Evolutionary conservation across 495 filamentous ascomycete species (phyloP), one percentile per base, ranked within the genome.

Genomic region (Hypoxylon lenormandii): DNA sequence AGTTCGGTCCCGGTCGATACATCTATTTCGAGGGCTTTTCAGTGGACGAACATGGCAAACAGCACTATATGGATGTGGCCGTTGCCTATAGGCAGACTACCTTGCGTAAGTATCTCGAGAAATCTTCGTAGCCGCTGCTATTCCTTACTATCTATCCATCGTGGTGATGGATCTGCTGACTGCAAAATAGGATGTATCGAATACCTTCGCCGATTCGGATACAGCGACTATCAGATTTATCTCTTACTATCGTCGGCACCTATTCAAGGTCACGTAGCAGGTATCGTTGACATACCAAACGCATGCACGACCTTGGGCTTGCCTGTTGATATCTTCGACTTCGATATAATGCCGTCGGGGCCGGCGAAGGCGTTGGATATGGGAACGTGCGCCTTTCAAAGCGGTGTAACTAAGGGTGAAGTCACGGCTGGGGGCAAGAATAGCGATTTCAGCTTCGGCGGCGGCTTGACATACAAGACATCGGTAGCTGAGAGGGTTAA

Each of bases 291-390:
- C 78, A 91, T 96, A 46, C 83, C 86, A 10, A 87, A 87, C 76
- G 92, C 93, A 0, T 97, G 94, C 75, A 96, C 93, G 23, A 97
- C 94, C 3, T 80, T 97, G 56, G 92, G 93, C 0, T 77, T 98
- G 38, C 94, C 94, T 11, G 93, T 96, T 83, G 94, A 98, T 81
- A 97, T 98, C 53, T 97, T 97, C 70, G 92, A 95, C 74, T 96
- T 98, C 76, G 93, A 97, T 77, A 93, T 97, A 64, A 86, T 88
- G 54, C 92, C 93, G 0, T 81, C 84, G 33, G 86, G 86, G 1
- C 75, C 77, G 13, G 86, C 82, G 21, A 82, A 87, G 74, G 85
- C 84, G 79, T 71, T 82, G 64, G 91, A 96, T 72, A 89, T 95
- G 86, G 92, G 92, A 0, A 79, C 72, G 42, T 96, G 92, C 77